Evolutionary conservation across 2,329 filamentous ascomycete genomes (phyloP), one percentile per base, ranked within the genome.

Genomic region (Zymoseptoria crescenta): DNA sequence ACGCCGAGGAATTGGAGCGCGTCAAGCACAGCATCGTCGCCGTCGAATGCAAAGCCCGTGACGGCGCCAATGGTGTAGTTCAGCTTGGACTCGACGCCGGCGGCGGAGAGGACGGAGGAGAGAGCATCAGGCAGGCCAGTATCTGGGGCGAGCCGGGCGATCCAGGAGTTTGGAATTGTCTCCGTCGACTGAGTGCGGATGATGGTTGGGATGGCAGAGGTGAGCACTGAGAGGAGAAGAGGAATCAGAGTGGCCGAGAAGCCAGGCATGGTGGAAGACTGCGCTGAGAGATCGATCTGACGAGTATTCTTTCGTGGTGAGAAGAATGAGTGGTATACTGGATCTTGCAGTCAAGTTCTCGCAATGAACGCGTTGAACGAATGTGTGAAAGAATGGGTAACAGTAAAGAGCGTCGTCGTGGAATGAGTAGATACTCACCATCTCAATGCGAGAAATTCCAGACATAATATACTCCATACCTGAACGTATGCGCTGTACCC

Each of bases 21-120:
- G 9, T 69, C 59, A 13, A 76, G 65, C 45, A 73, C 59, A 2
- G 66, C 64, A 57, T 74, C 70, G 49, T 62, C 65, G 21, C 75
- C 65, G 41, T 73, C 69, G 57, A 70, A 74, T 21, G 73, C 65
- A 51, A 76, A 74, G 20, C 74, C 75, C 55, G 70, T 72, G 58
- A 74, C 74, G 9, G 60, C 65, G 24, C 70, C 74, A 52, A 76
- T 71, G 54, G 63, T 66, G 64, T 74, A 76, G 48, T 72, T 69
- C 29, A 74, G 71, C 7, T 57, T 64, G 35, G 64, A 60, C 29
- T 64, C 56, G 21, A 65, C 27, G 16, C 64, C 64, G 20, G 62
- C 58, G 3, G 56, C 21, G 10, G 59, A 55, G 16, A 60, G 45
- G 16, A 65, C 58, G 6, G 60, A 61, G 10, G 59, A 56, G 24